Evolutionary conservation across 257 asterid species (phyloP).

Genomic region (Anisodus acutangulus): DNA sequence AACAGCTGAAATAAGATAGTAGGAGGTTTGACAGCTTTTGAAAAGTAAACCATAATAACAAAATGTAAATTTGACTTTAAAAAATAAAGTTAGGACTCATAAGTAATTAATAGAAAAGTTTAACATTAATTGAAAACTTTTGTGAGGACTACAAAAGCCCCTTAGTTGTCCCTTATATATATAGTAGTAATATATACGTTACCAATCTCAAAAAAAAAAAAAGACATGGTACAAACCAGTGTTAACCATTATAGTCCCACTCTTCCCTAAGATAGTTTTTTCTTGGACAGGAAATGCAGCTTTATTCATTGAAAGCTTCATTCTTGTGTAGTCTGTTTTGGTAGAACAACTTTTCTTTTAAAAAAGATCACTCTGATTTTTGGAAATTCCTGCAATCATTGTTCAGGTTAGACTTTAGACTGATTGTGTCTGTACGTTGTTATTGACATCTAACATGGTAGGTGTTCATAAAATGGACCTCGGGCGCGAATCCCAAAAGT

Average conservation of each 20-base stretch:
- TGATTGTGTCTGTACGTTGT: background rate
- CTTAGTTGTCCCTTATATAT: too few relatives aligned
- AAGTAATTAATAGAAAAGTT: too few relatives aligned
- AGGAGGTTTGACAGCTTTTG: too few relatives aligned
- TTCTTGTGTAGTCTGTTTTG: background rate
- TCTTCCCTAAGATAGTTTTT: background rate
- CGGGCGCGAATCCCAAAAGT: background rate
- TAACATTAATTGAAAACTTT: too few relatives aligned
- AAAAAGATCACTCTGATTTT: background rate
- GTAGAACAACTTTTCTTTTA: conserved; percentile 1
- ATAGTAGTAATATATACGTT: too few relatives aligned
- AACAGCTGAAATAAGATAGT: too few relatives aligned
- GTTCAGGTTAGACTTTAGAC: conserved; percentile 5
- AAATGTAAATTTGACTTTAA: too few relatives aligned
- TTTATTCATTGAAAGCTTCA: background rate
- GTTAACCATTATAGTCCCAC: background rate
- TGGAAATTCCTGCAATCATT: background rate
- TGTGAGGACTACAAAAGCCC: too few relatives aligned
- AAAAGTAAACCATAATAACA: too few relatives aligned
- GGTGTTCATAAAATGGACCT: background rate
- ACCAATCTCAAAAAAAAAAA: too few relatives aligned
- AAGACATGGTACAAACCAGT: background rate
- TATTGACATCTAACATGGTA: background rate
- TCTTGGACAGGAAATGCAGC: background rate
- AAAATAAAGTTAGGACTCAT: too few relatives aligned